Base-by-base conservation (phyloP, 2,329 filamentous ascomycete genomes). In the Hymenoscyphus salicellus region DNA sequence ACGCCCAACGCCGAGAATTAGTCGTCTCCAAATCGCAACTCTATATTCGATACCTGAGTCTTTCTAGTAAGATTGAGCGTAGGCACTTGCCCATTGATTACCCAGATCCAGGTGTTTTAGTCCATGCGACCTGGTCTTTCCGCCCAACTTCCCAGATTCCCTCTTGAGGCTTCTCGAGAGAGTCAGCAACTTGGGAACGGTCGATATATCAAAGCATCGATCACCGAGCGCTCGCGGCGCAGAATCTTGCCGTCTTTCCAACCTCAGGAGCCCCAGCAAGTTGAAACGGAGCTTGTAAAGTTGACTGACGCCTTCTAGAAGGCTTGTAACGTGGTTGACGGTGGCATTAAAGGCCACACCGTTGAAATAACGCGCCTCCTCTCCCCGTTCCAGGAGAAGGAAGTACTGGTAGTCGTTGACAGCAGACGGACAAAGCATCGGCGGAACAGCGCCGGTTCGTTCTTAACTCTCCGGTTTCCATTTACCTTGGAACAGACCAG, bases 401-500 rank as follows among this genome's bases (percentile, higher is more conserved):
- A 30, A 30, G 28, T 30, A 30, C 28, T 30, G 28, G 28, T 30
- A 17, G 5, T 33, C 32, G 32, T 58, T 59, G 52, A 58, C 16
- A 41, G 30, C 46, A 58, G 62, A 66, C 43, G 49, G 43, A 64
- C 56, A 58, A 61, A 57, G 61, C 65, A 52, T 30, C 28, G 28
- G 61, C 59, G 55, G 58, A 61, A 55, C 55, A 14, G 46, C 60
- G 56, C 41, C 17, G 30, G 30, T 61, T 63, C 46, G 46, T 23
- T 23, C 20, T 52, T 26, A 52, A 52, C 20, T 52, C 46, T 26
- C 46, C 46, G 46, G 46, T 52, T 52, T 52, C 46, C n/a, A 52
- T 52, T 52, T 20, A 20, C 46, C 70, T 70, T 70, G 66, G 66
- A 70, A 64, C 65, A 68, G 67, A 61, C 49, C 62, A 71, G 63